Evolutionary conservation across 139 green algal species (phyloP).

Genomic region (Trebouxia sp.): DNA sequence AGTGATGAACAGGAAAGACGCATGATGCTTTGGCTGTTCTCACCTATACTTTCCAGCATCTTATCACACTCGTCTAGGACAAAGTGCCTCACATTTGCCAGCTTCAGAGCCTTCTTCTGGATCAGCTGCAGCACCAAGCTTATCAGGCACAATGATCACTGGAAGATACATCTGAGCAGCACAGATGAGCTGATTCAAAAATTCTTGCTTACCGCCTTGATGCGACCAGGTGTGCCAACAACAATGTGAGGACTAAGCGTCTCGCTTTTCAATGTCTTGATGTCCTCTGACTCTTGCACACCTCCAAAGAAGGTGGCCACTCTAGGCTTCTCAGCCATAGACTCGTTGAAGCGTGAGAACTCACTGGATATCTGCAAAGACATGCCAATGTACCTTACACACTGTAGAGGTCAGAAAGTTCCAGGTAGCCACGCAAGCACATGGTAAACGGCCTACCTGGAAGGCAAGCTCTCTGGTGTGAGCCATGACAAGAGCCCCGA

Average conservation of each 20-base stretch:
- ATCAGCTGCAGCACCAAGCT: conserved; percentile 65
- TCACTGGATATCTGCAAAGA: conserved; percentile 93
- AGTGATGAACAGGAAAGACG: neutral
- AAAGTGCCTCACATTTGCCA: conserved; percentile 92
- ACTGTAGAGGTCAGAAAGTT: too few species aligned
- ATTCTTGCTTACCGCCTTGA: conserved; percentile 76
- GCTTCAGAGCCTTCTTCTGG: conserved; percentile 77
- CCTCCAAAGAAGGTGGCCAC: conserved; percentile 96
- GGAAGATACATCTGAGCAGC: neutral
- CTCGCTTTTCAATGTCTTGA: conserved; percentile 66
- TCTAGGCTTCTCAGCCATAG: conserved; percentile 57
- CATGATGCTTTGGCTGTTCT: conserved; percentile 10
- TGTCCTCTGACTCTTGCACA: conserved; percentile 72
- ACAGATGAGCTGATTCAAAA: neutral
- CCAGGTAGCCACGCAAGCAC: too few species aligned
- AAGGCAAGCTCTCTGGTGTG: conserved; percentile 99
- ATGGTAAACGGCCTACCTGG: too few species aligned
- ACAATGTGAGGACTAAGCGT: conserved; percentile 90
- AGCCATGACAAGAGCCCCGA: conserved; percentile 90
- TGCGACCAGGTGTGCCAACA: conserved; percentile 95
- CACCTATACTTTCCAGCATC: conserved; percentile 92
- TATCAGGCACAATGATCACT: neutral
- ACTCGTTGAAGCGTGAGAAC: conserved; percentile 91
- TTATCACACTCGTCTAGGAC: conserved; percentile 99
- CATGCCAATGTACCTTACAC: too few species aligned